Evolutionary conservation across 192 early-diverging fungal genomes (phyloP).

Genomic region (Diversispora eburnea): DNA sequence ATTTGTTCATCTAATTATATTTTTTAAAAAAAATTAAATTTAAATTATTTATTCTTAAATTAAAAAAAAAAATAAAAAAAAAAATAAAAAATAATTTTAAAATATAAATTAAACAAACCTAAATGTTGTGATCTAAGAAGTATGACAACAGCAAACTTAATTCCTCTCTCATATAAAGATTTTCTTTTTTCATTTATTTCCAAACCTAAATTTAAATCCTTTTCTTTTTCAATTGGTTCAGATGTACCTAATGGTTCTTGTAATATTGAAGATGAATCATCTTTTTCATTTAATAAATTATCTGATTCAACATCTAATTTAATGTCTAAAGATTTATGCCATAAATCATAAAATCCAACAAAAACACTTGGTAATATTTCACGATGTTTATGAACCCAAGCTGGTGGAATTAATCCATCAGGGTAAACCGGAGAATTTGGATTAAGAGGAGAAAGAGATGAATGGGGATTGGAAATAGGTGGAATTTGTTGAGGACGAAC

Average conservation of each 20-base stretch:
- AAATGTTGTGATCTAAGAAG: constrained; percentile 52
- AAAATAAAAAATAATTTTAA: not conserved
- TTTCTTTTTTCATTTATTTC: constrained; percentile 70
- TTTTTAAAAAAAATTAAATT: not conserved
- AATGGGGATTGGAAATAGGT: constrained; percentile 37
- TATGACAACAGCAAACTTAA: constrained; percentile 73
- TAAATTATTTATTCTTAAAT: too few relatives aligned
- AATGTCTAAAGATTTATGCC: constrained; percentile 40
- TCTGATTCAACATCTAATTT: not conserved
- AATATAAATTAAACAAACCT: constrained; percentile 43
- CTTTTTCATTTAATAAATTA: constrained; percentile 8
- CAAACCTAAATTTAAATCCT: constrained; percentile 52
- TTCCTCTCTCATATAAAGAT: constrained; percentile 55
- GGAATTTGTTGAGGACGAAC: constrained; percentile 14
- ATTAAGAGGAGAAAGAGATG: constrained; percentile 64
- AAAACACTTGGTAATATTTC: constrained; percentile 59
- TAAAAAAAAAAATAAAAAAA: too few relatives aligned
- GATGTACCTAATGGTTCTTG: constrained; percentile 42
- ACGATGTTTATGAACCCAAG: constrained; percentile 67
- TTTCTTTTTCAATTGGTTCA: constrained; percentile 59
- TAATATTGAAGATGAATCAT: constrained; percentile 16
- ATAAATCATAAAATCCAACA: constrained; percentile 68
- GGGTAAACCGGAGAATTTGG: constrained; percentile 72
- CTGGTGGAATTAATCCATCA: constrained; percentile 75
- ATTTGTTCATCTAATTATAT: constrained; percentile 52